Evolutionary conservation across 2,329 filamentous ascomycete genomes (phyloP).

Genomic region (Clathrospora elynae): DNA sequence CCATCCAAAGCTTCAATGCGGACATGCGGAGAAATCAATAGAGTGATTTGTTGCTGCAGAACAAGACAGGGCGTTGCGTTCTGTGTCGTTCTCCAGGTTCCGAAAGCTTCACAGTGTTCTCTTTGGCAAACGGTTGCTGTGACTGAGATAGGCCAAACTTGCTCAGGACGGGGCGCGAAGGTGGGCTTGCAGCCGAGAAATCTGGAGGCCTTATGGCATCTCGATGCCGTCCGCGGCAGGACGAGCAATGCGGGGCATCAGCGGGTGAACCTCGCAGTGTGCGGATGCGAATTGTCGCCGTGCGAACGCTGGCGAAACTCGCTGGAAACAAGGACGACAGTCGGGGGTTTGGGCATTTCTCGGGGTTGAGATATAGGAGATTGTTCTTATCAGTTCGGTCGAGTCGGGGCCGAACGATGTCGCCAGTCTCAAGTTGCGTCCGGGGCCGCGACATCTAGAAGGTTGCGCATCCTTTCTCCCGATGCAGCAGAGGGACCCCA

Average conservation of each 20-base stretch:
- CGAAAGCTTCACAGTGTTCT: too few relatives aligned
- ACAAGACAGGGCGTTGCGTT: neutral
- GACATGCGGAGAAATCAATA: slow-evolving; percentile 12
- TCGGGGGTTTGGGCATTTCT: slow-evolving; percentile 15
- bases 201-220: slow-evolving; percentile 15
- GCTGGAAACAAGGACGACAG: slow-evolving; percentile 21
- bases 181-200: slow-evolving; percentile 19
- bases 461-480: slow-evolving; percentile 26
- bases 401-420: slow-evolving; percentile 17
- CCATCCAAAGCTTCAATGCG: slow-evolving; percentile 19
- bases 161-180: slow-evolving; percentile 5
- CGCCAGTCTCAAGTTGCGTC: neutral
- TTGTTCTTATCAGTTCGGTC: slow-evolving; percentile 16
- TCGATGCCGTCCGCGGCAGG: slow-evolving; percentile 12
- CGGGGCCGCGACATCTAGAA: slow-evolving; percentile 1
- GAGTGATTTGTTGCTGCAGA: neutral
- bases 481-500: slow-evolving; percentile 23
- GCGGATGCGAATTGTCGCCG: slow-evolving; percentile 42
- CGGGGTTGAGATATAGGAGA: slow-evolving; percentile 18
- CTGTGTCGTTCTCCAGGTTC: too few relatives aligned
- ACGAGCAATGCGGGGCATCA: slow-evolving; percentile 21
- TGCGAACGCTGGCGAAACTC: slow-evolving; percentile 22
- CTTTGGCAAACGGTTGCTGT: too few relatives aligned
- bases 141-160: neutral
- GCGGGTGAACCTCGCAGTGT: slow-evolving; percentile 36